Evolutionary conservation across 306 rosid genomes (phyloP), one percentile per base, ranked within the genome.

Genomic region (Glycine soja): DNA sequence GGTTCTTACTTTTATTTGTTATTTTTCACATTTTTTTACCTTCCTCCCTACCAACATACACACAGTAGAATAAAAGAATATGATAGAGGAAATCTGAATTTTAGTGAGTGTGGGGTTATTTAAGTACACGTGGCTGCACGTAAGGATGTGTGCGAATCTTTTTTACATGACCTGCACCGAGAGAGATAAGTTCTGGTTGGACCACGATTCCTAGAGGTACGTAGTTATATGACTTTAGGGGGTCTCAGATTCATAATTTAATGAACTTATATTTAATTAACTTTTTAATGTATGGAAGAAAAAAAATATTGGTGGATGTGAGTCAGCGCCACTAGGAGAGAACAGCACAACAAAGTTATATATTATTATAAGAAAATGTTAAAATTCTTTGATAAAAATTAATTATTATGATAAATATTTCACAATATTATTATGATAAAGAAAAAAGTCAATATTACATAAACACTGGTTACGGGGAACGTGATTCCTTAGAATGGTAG

Each of bases 81-180:
- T 43, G 74, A 61, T 38, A 14, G 78, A 56, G 72, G 54, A 5
- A 74, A 38, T 74, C 38, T 15, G 67, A 74, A 38, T 4, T n/a
- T 16, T 52, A 13, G 30, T 0, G 24, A 0, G 30, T 24, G 30
- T 24, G 30, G 30, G 30, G 30, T 0, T 24, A n/a, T 3, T 14
- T 3, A 47, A 62, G 9, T 34, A 76, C 50, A 76, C 52, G 73
- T 76, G 72, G 62, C 11, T 8, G 4, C 18, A 34, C 51, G 63
- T 47, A 47, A 30, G n/a, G 32, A 14, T 61, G 13, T 19, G 7
- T 59, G 15, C 15, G 16, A 32, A 61, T 61, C 42, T 61, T 53
- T 56, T 16, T 15, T 51, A 56, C 18, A 40, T 15, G 51, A 52
- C 4, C 10, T 4, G 61, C 62, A 56, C 3, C 4, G 30, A 24